Evolutionary conservation across 2,329 filamentous ascomycete species (phyloP).

Genomic region (Fusarium fujikuroi): DNA sequence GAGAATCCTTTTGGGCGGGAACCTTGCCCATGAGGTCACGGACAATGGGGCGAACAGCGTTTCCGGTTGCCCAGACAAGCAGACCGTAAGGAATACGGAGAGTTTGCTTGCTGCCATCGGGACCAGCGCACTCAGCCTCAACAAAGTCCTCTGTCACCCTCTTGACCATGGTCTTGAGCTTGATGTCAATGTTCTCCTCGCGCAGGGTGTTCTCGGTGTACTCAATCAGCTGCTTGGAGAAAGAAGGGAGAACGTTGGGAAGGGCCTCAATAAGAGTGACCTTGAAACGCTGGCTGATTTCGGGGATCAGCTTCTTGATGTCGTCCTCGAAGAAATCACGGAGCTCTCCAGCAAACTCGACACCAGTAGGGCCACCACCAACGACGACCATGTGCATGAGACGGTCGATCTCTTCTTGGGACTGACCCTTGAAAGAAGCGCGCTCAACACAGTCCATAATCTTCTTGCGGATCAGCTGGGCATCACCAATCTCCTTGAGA

Average conservation of each 20-base stretch:
- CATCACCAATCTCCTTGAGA: conserved; percentile 97
- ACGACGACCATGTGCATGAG: conserved; percentile 98
- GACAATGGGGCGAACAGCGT: conserved; percentile 88
- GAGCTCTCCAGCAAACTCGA: conserved; percentile 97
- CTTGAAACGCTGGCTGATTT: conserved; percentile 94
- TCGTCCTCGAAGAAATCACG: conserved; percentile 99
- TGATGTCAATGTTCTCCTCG: conserved; percentile 97
- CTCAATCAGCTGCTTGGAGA: conserved; percentile 98
- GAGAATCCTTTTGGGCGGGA: conserved; percentile 93
- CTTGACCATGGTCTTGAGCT: conserved; percentile 99
- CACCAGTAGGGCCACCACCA: conserved; percentile 93
- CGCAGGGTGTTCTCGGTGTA: conserved; percentile 99
- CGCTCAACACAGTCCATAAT: conserved; percentile 99
- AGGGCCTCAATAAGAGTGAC: conserved; percentile 97
- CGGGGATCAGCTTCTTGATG: conserved; percentile 96
- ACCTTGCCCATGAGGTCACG: conserved; percentile 93
- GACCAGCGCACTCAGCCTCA: conserved; percentile 84
- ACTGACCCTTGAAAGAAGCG: conserved; percentile 97
- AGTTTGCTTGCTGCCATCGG: conserved; percentile 84
- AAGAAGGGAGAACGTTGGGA: conserved; percentile 95
- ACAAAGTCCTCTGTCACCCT: conserved; percentile 93
- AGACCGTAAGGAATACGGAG: conserved; percentile 92
- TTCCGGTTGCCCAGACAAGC: conserved; percentile 98
- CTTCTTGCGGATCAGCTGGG: conserved; percentile 94
- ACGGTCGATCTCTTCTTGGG: conserved; percentile 86